A percentile compares a stretch with the other conserved stretches of the same genome.
Conservation (phyloP, 2,329 filamentous ascomycete species). For the Fusarium torreyae region DNA sequence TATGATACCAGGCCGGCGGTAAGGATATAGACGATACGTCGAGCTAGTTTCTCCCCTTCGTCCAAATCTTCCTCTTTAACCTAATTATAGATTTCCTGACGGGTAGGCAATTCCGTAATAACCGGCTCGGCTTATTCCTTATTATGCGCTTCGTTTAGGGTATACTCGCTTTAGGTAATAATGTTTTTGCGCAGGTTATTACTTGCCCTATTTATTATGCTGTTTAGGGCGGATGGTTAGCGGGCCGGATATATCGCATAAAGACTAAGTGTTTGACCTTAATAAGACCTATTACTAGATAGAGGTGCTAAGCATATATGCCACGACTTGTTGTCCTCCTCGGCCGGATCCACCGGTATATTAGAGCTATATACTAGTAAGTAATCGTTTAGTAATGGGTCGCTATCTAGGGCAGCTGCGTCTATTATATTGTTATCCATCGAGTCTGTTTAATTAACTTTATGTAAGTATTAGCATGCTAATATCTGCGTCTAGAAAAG, state of each 20-base stretch:
- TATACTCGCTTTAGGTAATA: not conserved
- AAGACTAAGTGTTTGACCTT: not conserved
- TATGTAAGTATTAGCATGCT: not conserved
- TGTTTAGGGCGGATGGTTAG: not conserved
- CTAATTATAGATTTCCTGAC: not conserved
- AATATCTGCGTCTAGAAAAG: not conserved
- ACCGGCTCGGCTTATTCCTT: not conserved
- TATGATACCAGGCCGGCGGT: not conserved
- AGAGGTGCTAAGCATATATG: no score
- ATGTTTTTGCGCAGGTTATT: not conserved
- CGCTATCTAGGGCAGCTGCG: no score
- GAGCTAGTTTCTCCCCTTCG: not conserved
- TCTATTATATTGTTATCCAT: no score
- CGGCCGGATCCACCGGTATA: no score
- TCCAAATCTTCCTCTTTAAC: not conserved
- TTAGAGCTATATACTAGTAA: no score
- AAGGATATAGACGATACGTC: not conserved
- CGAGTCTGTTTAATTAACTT: not conserved
- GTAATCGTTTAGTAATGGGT: no score
- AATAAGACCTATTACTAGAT: no score
- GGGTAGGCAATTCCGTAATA: not conserved
- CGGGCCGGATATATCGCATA: not conserved
- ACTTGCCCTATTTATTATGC: not conserved
- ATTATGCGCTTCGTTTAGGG: not conserved
- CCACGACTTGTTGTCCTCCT: no score